A percentile compares a stretch with the other conserved stretches of the same genome.
These are phyloP conservation scores for Pseudogymnoascus sp. DNA, from an alignment of 2,329 filamentous ascomycete species.

Conservation along the genomic window DNA sequence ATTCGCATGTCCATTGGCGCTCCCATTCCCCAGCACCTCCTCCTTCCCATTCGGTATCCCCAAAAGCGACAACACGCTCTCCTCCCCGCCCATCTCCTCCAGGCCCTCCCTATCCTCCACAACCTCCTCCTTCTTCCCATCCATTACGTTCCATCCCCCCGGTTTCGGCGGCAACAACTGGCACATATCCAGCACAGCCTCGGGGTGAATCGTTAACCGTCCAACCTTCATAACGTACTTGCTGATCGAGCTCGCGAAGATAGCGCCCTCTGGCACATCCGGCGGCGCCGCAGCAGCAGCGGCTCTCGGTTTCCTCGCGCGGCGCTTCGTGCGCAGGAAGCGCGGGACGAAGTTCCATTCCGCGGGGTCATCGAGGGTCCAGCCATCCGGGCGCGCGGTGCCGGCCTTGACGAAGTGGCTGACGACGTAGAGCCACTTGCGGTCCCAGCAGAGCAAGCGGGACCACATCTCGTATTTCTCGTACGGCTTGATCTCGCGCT, in stretches of 20 bases:
- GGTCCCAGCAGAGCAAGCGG: slow-evolving; percentile 64
- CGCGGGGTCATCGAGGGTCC: slow-evolving; percentile 19
- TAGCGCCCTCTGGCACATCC: slow-evolving; percentile 48
- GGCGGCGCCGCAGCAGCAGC: slow-evolving; percentile 27
- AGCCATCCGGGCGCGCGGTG: slow-evolving; percentile 45
- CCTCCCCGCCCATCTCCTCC: slow-evolving; percentile 12
- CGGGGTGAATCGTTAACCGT: slow-evolving; percentile 75
- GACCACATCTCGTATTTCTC: slow-evolving; percentile 66
- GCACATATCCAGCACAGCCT: slow-evolving; percentile 62
- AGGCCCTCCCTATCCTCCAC: slow-evolving; percentile 16
- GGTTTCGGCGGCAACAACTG: slow-evolving; percentile 68
- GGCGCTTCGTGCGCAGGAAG: slow-evolving; percentile 29
- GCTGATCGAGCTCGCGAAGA: slow-evolving; percentile 64
- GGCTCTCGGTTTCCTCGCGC: slow-evolving; percentile 27
- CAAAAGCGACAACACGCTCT: slow-evolving; percentile 3
- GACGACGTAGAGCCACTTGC: slow-evolving; percentile 72
- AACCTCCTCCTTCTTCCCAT: slow-evolving; percentile 19
- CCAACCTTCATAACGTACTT: slow-evolving; percentile 82
- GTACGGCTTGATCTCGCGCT: slow-evolving; percentile 62
- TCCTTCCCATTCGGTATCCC: neutral
- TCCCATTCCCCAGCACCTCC: slow-evolving; percentile 7
- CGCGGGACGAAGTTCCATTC: neutral
- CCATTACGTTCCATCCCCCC: slow-evolving; percentile 47
- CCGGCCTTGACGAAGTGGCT: slow-evolving; percentile 64
- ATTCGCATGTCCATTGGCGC: no score